Conservation (phyloP, 306 rosid genomes). For the Medicago truncatula region MtrunA17r5.0-ANR NC_053042.1:26572501-26573000, state of each 20-base stretch:
- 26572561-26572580: background rate
- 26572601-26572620: conserved; percentile 4
- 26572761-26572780: background rate
- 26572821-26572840: background rate
- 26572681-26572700: no score
- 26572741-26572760: background rate
- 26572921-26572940: no score
- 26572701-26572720: background rate
- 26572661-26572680: background rate
- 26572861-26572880: conserved; percentile 9
- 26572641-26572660: background rate
- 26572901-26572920: no score
- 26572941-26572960: no score
- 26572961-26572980: no score
- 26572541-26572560: background rate
- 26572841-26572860: background rate
- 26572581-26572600: background rate
- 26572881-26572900: no score
- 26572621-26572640: background rate
- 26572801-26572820: background rate
- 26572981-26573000: no score
- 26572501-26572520: conserved; percentile 36
- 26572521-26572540: conserved; percentile 33
- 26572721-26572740: background rate
- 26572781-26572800: background rate